A percentile compares a stretch with the other conserved stretches of the same genome.
Conservation (phyloP, 768 basidiomycete species). For the Boletellus emodensis region DNA sequence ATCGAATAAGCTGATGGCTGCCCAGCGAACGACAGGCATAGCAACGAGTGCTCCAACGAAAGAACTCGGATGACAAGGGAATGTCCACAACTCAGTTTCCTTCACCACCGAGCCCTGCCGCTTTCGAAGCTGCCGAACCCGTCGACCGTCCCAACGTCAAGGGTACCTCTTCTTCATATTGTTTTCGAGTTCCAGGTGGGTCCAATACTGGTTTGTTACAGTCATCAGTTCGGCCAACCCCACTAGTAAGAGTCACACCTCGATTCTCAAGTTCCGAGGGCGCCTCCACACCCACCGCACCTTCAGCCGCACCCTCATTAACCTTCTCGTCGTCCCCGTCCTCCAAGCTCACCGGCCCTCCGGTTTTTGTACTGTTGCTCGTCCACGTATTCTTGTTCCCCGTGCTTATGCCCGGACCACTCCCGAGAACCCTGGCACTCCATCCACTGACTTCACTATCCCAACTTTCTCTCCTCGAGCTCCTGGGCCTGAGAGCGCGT, state of each 20-base stretch:
- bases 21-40: slow-evolving; percentile 6
- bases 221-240: slow-evolving; percentile 4
- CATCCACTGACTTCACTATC: slow-evolving; percentile 86
- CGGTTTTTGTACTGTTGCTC: slow-evolving; percentile 57
- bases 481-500: slow-evolving; percentile 81
- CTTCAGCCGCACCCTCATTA: slow-evolving; percentile 15
- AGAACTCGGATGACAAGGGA: background rate
- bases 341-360: slow-evolving; percentile 48
- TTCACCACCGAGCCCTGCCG: background rate
- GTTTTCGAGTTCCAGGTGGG: slow-evolving; percentile 3
- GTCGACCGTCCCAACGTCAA: slow-evolving; percentile 27
- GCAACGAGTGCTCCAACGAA: background rate
- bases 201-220: slow-evolving; percentile 3
- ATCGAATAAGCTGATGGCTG: slow-evolving; percentile 4
- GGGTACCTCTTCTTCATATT: slow-evolving; percentile 17
- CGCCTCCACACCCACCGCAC: slow-evolving; percentile 9
- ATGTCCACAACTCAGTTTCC: slow-evolving; percentile 3
- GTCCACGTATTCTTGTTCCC: slow-evolving; percentile 61
- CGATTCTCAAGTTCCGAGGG: slow-evolving; percentile 5
- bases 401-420: slow-evolving; percentile 41
- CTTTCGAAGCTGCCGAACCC: slow-evolving; percentile 18
- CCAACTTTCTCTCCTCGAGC: slow-evolving; percentile 86
- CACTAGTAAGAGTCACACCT: slow-evolving; percentile 2
- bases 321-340: slow-evolving; percentile 34
- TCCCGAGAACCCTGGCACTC: slow-evolving; percentile 66